Conservation (phyloP, 768 basidiomycete species). For the Tylopilus subfusipes region DNA sequence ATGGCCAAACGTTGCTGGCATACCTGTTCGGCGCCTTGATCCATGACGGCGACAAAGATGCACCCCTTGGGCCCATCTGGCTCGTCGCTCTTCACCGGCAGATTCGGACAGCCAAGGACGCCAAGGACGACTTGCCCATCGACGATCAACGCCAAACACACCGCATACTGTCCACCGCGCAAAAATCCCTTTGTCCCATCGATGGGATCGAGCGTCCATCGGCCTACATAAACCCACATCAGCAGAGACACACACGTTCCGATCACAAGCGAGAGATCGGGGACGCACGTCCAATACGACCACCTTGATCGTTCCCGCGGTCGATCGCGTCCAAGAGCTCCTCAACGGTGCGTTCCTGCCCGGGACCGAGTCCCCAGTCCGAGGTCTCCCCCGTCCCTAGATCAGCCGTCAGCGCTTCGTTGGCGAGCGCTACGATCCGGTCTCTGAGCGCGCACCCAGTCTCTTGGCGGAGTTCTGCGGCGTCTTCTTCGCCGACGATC, state of each 20-base stretch:
- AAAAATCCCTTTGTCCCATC: conserved; percentile 95
- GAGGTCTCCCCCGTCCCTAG: conserved; percentile 52
- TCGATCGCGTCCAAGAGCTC: conserved; percentile 84
- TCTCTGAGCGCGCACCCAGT: conserved; percentile 44
- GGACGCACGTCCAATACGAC: conserved; percentile 64
- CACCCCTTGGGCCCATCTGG: conserved; percentile 68
- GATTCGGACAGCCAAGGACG: conserved; percentile 90
- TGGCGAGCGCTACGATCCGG: conserved; percentile 78
- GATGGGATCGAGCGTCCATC: conserved; percentile 88
- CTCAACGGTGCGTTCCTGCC: conserved; percentile 45
- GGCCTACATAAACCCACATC: conserved; percentile 42
- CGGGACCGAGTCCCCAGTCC: conserved; percentile 72
- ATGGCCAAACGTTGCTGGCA: neutral
- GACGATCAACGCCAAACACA: conserved; percentile 82
- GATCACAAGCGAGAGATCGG: neutral
- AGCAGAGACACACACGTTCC: neutral
- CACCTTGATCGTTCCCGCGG: conserved; percentile 72
- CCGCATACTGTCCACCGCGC: conserved; percentile 89
- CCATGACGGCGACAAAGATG: conserved; percentile 85
- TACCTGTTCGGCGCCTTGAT: conserved; percentile 79
- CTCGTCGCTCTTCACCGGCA: conserved; percentile 53
- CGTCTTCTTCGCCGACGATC: conserved; percentile 95
- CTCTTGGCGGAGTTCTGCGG: conserved; percentile 64
- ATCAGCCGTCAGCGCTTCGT: conserved; percentile 63
- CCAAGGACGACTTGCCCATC: conserved; percentile 78